These are phyloP conservation scores for Monilinia aucupariae DNA, from an alignment of 2,329 filamentous ascomycete genomes.

Conservation along the genomic window DNA sequence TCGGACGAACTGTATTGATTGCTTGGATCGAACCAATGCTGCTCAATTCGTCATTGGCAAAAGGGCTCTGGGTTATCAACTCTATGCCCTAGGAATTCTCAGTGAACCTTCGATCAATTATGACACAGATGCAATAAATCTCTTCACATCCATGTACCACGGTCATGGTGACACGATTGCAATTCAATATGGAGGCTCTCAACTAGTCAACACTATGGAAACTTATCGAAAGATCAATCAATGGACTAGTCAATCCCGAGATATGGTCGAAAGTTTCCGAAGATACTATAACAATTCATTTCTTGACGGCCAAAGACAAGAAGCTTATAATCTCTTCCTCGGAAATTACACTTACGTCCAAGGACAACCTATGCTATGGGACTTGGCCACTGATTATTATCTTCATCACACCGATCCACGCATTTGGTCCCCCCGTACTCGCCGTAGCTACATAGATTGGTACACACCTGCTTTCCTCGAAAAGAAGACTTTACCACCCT, in stretches of 20 bases:
- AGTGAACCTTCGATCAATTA: conserved; percentile 75
- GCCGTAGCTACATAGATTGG: conserved; percentile 81
- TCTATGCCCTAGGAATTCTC: conserved; percentile 86
- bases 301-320: conserved; percentile 92
- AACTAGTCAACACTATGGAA: conserved; percentile 98
- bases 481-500: conserved; percentile 41
- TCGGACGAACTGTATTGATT: conserved; percentile 96
- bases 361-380: conserved; percentile 94
- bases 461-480: conserved; percentile 70
- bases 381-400: conserved; percentile 90
- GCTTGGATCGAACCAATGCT: conserved; percentile 92
- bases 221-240: conserved; percentile 99
- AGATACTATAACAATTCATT: conserved; percentile 99
- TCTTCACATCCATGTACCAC: conserved; percentile 98
- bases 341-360: conserved; percentile 89
- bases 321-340: conserved; percentile 95
- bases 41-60: conserved; percentile 98
- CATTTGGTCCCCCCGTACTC: conserved; percentile 57
- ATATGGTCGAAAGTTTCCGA: conserved; percentile 99
- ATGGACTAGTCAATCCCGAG: conserved; percentile 93
- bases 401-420: conserved; percentile 85
- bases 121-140: conserved; percentile 90
- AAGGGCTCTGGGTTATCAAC: conserved; percentile 81
- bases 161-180: conserved; percentile 97
- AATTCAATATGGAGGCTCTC: conserved; percentile 93